phyloP scores from a whole-genome alignment of 2,329 filamentous ascomycete genomes.

The Byssochlamys sp. region DNA sequence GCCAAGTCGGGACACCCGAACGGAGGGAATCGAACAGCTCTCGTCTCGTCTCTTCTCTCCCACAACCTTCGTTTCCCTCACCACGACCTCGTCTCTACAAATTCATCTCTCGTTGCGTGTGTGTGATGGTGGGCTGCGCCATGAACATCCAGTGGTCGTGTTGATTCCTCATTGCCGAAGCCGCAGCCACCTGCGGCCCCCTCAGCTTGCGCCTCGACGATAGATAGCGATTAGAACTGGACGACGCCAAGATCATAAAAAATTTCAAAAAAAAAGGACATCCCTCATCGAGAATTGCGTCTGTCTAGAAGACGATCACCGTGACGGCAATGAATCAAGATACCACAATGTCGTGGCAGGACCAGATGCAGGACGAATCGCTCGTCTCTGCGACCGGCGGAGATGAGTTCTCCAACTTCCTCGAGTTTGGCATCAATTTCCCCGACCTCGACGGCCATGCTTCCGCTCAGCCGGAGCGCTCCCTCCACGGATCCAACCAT shows the following conservation, averaged over 20 bases:
- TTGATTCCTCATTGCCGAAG: not conserved
- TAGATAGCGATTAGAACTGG: not conserved
- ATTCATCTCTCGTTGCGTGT: not conserved
- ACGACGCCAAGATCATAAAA: not conserved
- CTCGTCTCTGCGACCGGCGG: conserved; percentile 31
- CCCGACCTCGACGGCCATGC: conserved; percentile 32
- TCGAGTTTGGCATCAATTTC: conserved; percentile 41
- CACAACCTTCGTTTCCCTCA: not conserved
- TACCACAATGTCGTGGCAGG: conserved; percentile 30
- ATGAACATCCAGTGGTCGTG: not conserved
- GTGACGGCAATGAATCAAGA: conserved; percentile 29
- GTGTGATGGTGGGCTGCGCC: not conserved
- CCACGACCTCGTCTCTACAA: not conserved
- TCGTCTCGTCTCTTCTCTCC: not conserved
- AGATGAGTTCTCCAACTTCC: conserved; percentile 42
- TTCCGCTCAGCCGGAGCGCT: conserved; percentile 25
- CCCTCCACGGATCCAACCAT: conserved; percentile 21
- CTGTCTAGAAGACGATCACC: not conserved
- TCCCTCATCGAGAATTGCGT: not conserved
- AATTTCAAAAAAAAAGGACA: not conserved
- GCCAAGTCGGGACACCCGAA: not conserved
- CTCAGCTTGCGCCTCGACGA: not conserved
- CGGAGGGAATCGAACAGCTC: not conserved
- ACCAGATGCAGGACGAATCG: conserved; percentile 29
- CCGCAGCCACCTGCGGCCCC: conserved; percentile 13